Evolutionary conservation across 345 rosid genomes (phyloP).

Genomic region (Citrus inodora): DNA sequence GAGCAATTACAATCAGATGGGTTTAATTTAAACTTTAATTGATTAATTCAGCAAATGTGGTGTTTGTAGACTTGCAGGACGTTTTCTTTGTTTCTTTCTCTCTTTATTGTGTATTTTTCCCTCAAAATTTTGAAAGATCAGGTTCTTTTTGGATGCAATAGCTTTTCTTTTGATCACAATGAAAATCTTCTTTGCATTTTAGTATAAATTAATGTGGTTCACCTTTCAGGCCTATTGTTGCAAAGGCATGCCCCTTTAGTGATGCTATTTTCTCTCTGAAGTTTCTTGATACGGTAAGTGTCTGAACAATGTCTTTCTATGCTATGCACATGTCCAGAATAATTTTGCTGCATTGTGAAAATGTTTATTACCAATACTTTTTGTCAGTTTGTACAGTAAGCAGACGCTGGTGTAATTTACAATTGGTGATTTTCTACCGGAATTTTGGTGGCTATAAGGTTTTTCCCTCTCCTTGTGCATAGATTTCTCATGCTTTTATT

Average conservation of each 20-base stretch:
- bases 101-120: neutral
- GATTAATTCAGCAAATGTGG: neutral
- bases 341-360: neutral
- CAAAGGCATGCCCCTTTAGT: neutral
- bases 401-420: conserved; percentile 3
- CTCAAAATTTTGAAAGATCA: neutral
- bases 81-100: neutral
- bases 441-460: conserved; percentile 16
- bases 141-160: neutral
- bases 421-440: neutral
- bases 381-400: conserved; percentile 1
- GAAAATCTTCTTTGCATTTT: neutral
- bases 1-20: neutral
- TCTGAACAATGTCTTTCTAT: neutral
- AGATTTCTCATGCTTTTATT: neutral
- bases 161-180: neutral
- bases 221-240: conserved; percentile 21
- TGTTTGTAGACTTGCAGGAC: neutral
- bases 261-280: neutral
- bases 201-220: conserved; percentile 6
- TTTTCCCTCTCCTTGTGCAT: neutral
- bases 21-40: neutral
- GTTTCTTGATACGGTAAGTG: conserved; percentile 5
- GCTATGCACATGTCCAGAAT: neutral
- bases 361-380: neutral